Conservation (phyloP, 2,329 filamentous ascomycete genomes). For the Diaporthe sp. region DNA sequence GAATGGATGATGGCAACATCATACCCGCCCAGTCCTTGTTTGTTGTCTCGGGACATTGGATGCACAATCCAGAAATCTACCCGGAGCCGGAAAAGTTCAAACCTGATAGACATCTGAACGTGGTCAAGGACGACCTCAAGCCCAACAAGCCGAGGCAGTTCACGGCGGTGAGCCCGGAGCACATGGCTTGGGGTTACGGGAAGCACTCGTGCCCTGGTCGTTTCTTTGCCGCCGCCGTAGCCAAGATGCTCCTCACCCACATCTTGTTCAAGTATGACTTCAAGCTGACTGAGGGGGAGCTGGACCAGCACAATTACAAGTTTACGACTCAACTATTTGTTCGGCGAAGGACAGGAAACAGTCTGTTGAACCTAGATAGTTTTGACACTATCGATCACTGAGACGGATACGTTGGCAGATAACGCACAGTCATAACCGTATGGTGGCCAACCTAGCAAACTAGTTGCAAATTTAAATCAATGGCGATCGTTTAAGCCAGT, state of each 20-base stretch:
- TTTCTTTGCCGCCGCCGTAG: constrained; percentile 28
- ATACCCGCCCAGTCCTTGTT: not conserved
- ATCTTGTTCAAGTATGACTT: not conserved
- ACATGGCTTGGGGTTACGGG: constrained; percentile 32
- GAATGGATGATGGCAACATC: not conserved
- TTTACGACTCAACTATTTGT: not conserved
- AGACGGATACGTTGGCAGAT: too few relatives aligned
- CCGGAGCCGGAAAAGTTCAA: not conserved
- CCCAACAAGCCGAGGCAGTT: not conserved
- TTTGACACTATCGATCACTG: not conserved
- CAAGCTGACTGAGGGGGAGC: not conserved
- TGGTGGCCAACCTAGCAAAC: too few relatives aligned
- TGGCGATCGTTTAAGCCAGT: too few relatives aligned
- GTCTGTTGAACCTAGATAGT: not conserved
- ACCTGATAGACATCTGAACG: not conserved
- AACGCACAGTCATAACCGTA: too few relatives aligned
- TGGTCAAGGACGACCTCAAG: not conserved
- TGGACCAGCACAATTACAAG: not conserved
- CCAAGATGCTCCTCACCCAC: not conserved
- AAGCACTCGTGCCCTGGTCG: constrained; percentile 36
- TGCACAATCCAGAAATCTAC: not conserved
- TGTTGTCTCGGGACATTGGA: not conserved
- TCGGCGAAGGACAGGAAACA: not conserved
- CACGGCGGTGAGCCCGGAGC: not conserved
- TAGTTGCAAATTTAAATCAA: too few relatives aligned